Conservation (phyloP, 306 rosid species). For the Inga leiocalycina region DNA sequence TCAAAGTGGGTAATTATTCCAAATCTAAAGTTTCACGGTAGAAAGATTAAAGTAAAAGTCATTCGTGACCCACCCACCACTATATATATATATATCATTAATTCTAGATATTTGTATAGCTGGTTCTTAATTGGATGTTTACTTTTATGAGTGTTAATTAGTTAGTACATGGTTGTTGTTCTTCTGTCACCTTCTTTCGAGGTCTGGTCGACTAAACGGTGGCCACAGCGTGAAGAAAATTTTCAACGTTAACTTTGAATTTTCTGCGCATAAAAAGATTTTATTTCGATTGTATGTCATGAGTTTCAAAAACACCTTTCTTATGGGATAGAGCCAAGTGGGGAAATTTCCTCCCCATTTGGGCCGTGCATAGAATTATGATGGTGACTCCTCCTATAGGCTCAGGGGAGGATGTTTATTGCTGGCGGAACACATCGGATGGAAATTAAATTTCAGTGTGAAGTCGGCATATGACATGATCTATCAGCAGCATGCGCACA, state of each 20-base stretch:
- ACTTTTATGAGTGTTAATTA: slow-evolving; percentile 10
- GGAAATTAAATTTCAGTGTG: too few species aligned
- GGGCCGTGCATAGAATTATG: too few species aligned
- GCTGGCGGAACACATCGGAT: too few species aligned
- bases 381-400: too few species aligned
- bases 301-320: neutral
- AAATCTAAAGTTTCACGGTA: neutral
- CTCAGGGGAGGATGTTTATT: too few species aligned
- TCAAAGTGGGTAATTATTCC: slow-evolving; percentile 2
- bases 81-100: neutral
- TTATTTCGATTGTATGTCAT: neutral
- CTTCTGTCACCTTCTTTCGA: slow-evolving; percentile 31
- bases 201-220: slow-evolving; percentile 37
- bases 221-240: slow-evolving; percentile 31
- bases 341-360: too few species aligned
- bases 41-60: neutral
- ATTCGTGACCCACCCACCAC: slow-evolving; percentile 38
- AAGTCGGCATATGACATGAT: too few species aligned
- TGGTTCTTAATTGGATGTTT: slow-evolving; percentile 28
- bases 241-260: slow-evolving; percentile 37
- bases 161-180: slow-evolving; percentile 28
- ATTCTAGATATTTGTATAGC: slow-evolving; percentile 24
- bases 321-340: too few species aligned
- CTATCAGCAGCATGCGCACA: too few species aligned
- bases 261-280: slow-evolving; percentile 10